Base-by-base conservation (phyloP, 192 early-diverging fungal genomes). In the Coemansia sp. region DNA sequence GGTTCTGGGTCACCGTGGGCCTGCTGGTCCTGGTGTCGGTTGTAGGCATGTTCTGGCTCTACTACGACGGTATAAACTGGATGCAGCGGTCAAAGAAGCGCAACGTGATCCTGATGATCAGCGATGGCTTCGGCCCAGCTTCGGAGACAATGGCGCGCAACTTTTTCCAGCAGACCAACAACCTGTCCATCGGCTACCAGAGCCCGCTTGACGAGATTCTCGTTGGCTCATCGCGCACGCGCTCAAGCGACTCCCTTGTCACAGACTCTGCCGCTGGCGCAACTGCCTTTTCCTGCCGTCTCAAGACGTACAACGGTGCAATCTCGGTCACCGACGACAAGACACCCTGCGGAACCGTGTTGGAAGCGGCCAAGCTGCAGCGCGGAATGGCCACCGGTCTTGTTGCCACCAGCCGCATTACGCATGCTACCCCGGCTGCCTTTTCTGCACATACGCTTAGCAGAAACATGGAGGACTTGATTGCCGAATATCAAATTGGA, bases 241-340 rank as follows among this genome's bases (percentile, higher is more conserved):
- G 91, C 48, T 93, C 90, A 48, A 87, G 87, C 54, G 61, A 67
- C 77, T 91, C 90, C 42, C 77, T 97, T 30, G 86, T 99, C 5
- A 99, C 97, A 0, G 97, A 99, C 78, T 93, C 91, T 45, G 97
- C 97, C 10, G 96, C 97, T 28, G 97, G 96, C 8, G 97, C 96
- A 0, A 99, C 97, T 1, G 97, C 97, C 2, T 98, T 93, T 67
- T 85, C 94, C 16, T 98, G 96, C 73, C 89, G 82, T 14, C 70
- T 88, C 31, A 99, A 99, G 78, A 84, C 93, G 2, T 97, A 94
- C 80, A 99, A 99, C 75, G 91, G 90, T 33, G 97, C 93, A 11
- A 94, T 99, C 63, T 93, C 80, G 64, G 94, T 95, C 76, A 83
- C 34, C 7, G 60, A 60, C 12, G 87, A 91, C 68, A 84, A 88